Evolutionary conservation across 805 yeast genomes (phyloP), one percentile per base, ranked within the genome.

Genomic region (Tetrapisispora arboricola): DNA sequence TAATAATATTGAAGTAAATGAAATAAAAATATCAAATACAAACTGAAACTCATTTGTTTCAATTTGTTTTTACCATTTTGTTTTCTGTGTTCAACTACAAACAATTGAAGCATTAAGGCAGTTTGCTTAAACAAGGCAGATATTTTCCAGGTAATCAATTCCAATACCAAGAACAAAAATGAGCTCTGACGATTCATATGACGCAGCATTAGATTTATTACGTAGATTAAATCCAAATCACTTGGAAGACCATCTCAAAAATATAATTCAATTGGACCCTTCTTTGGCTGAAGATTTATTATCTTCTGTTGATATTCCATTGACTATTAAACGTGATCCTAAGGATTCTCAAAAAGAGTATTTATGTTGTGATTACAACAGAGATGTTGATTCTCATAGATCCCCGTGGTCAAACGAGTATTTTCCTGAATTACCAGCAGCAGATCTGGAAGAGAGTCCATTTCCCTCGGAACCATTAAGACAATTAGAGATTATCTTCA

Each of bases 331-430:
- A 21, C 49, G 45, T 21, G 64, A 60, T 39, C 49, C 63, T 6
- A 63, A 66, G 30, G 65, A 75, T 32, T 45, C 57, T 1, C 49
- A 55, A 22, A 82, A 82, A 61, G 73, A 72, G 44, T 90, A 71
- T 58, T 70, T 90, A 43, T 75, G 88, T 39, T 90, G 97, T 64
- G 98, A 90, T 60, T 90, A 90, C 60, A 90, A 90, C 63, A 73
- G 98, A 50, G 98, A 90, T 57, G 88, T 94, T 7, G 97, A 90
- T 62, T 79, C 88, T 17, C 84, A 73, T 63, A 72, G 97, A 51
- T 84, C 95, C 0, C 98, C 97, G 6, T 87, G 90, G 86, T 72
- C 85, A 17, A 86, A 86, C 57, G 69, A 70, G 45, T 90, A 84
- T 63, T 54, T 48, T 37, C 61, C 63, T 10, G 49, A 48, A 36